phyloP scores from a whole-genome alignment of 768 basidiomycete genomes.

The Pisolithus albus region DNA sequence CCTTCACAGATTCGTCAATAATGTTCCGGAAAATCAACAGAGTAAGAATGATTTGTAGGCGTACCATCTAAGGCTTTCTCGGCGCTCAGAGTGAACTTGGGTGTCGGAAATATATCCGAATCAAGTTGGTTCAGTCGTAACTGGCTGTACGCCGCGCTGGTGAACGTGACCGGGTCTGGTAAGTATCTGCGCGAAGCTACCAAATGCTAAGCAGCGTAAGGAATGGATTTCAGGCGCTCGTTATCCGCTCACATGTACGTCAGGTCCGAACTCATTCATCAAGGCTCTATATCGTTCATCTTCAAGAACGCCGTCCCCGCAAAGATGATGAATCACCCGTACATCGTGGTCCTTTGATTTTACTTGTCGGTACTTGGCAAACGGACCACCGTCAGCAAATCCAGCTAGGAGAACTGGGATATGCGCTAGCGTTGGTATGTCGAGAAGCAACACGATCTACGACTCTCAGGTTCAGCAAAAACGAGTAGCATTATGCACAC shows the following conservation, averaged over 20 bases:
- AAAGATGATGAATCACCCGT: slow-evolving; percentile 57
- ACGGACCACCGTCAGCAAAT: slow-evolving; percentile 42
- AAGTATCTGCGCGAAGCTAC: slow-evolving; percentile 59
- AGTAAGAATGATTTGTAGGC: slow-evolving; percentile 1
- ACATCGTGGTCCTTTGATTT: slow-evolving; percentile 39
- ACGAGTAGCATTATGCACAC: slow-evolving; percentile 4
- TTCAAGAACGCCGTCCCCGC: slow-evolving; percentile 63
- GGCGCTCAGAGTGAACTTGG: slow-evolving; percentile 43
- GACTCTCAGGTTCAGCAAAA: background rate
- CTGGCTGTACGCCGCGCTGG: slow-evolving; percentile 64
- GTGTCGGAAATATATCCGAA: slow-evolving; percentile 62
- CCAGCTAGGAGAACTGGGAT: slow-evolving; percentile 45
- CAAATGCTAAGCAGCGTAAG: slow-evolving; percentile 50
- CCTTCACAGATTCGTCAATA: slow-evolving; percentile 13
- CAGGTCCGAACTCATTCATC: slow-evolving; percentile 58
- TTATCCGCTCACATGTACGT: slow-evolving; percentile 48
- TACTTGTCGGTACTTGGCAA: slow-evolving; percentile 41
- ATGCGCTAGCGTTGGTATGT: slow-evolving; percentile 58
- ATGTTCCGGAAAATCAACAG: background rate
- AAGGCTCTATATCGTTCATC: slow-evolving; percentile 65
- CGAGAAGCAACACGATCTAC: slow-evolving; percentile 62
- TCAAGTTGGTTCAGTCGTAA: slow-evolving; percentile 70
- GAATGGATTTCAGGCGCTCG: background rate
- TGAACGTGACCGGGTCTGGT: slow-evolving; percentile 66
- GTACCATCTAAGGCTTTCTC: slow-evolving; percentile 32